phyloP scores from a whole-genome alignment of 176 grass and related monocot species.

The Olyra latifolia region DNA sequence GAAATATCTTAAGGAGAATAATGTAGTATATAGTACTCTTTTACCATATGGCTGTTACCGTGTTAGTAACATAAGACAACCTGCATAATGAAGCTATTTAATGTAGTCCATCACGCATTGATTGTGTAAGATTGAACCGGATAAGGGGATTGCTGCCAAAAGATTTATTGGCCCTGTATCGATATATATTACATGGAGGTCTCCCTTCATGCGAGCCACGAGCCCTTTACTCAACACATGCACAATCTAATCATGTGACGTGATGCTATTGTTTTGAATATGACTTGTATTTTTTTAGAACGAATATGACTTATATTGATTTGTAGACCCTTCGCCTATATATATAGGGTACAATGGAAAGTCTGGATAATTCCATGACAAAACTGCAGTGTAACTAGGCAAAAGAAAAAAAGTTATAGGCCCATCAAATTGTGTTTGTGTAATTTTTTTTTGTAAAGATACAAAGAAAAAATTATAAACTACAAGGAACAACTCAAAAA shows the following conservation, averaged over 20 bases:
- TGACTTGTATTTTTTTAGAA: too few species aligned
- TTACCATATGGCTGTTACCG: neutral
- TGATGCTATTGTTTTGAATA: too few species aligned
- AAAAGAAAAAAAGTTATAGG: neutral
- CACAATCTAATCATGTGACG: neutral
- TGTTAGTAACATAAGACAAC: neutral
- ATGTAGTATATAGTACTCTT: neutral
- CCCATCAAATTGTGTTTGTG: neutral
- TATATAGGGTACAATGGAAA: too few species aligned
- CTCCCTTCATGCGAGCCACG: neutral
- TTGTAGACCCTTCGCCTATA: too few species aligned
- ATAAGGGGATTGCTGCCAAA: neutral
- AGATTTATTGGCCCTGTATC: neutral
- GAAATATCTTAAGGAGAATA: too few species aligned
- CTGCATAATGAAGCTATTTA: neutral
- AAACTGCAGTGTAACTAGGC: neutral
- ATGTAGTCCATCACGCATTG: neutral
- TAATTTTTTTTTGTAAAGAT: neutral
- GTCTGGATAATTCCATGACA: neutral
- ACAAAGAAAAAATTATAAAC: neutral
- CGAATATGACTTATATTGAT: too few species aligned
- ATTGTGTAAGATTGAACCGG: neutral
- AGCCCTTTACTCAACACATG: neutral
- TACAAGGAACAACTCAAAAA: neutral
- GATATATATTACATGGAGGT: neutral